Base-by-base conservation (phyloP, 1,284 basidiomycete species). In the Naganishia sp. region DNA sequence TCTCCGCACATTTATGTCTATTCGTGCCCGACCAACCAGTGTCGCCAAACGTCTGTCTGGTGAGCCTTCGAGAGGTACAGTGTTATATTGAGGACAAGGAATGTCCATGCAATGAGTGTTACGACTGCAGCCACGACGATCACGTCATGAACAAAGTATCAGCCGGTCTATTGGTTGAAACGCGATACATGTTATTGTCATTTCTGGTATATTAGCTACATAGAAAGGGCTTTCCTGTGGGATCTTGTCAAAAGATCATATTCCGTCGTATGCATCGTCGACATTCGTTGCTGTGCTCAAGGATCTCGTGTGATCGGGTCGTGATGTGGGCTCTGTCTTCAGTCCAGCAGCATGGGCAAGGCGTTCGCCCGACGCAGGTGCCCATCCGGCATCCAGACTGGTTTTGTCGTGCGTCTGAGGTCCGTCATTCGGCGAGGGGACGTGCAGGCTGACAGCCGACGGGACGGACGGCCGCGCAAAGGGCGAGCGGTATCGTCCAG, bases 201-300 rank as follows among this genome's bases (percentile, higher is more conserved):
- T 39, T 35, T 39, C 35, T 39, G 35, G 35, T 39, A 39, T 39
- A 39, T 10, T 39, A 39, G 35, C 35, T 39, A 39, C 35, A 39
- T 2, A 6, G 35, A 6, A 39, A 39, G 35, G 35, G 13, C 7
- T 39, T 13, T 13, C 7, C 28, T 28, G 28, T 28, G 7, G 2
- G 35, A 39, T 39, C 35, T 39, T 39, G 35, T 39, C 35, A 13
- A 31, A 54, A 17, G n/a, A 39, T n/a, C 21, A 41, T 18, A 43
- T 61, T 42, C 58, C 55, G 31, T 57, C 55, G 28, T 61, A 61
- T 4, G 58, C 58, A 23, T 61, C 58, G 13, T 61, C 58, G 5
- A 51, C 47, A 42, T 61, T 28, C 28, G 58, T 61, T 25, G 47
- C 58, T 3, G 47, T 42, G 35, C 58, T 61, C 46, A 42, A 42